Evolutionary conservation across 257 asterid species (phyloP), one percentile per base, ranked within the genome.

Genomic region (Solanum peruvianum): DNA sequence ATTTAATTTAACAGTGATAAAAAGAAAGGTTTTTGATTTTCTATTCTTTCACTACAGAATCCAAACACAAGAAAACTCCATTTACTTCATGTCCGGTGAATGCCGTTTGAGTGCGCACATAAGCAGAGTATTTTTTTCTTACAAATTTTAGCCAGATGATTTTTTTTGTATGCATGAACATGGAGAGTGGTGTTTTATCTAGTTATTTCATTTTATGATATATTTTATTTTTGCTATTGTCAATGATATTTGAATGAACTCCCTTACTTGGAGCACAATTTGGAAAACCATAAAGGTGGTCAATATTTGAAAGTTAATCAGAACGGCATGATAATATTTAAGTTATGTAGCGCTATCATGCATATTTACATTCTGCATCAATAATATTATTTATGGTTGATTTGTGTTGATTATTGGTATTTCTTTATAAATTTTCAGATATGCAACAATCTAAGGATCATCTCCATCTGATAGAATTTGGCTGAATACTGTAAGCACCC

Each of bases 391-490:
- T 73, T 39, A 45, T 11, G 8, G 39, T 78, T 78, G 64, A 78
- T 77, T 14, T 14, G n/a, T 44, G n/a, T 45, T 78, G 84, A 44
- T 78, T 78, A 78, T 78, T 44, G 84, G 20, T 27, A 25, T 44
- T 77, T 78, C 33, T 18, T 44, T 25, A 2, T 39, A 78, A 78
- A 39, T 44, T 90, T 87, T 87, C 94, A 97, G 98, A 95, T 95
- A 97, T 89, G 92, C 99, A 27, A 97, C 99, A 86, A 95, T 97
- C 89, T 91, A 93, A 91, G 99, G 99, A 88, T 95, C 97, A 87
- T 97, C 99, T 78, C 87, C 89, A 67, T 94, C 91, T 45, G 94
- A 88, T 33, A 93, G 91, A 93, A 91, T 93, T 42, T 89, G 95
- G 86, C 85, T 95, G 94, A 94, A 85, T 82, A 99, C 98, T 64